Percentiles rank a stretch among this genome's conserved stretches.
Conservation (phyloP, 2,329 filamentous ascomycete species). For the Penicillium sp. region DNA sequence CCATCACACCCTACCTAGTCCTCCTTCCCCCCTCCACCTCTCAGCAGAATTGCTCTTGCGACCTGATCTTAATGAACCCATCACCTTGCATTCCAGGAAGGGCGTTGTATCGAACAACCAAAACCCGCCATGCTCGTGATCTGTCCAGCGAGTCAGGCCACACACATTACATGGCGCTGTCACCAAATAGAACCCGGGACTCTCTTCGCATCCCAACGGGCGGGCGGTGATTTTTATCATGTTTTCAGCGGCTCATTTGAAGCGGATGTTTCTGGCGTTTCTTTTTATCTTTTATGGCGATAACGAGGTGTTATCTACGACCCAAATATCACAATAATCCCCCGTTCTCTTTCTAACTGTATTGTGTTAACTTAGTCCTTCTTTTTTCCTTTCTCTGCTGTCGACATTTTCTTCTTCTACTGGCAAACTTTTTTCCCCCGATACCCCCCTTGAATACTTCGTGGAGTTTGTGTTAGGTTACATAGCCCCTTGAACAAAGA, state of each 20-base stretch:
- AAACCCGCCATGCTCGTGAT: constrained; percentile 11
- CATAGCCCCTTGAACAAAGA: background rate
- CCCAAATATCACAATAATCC: constrained; percentile 12
- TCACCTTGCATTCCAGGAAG: constrained; percentile 14
- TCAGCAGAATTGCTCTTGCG: constrained; percentile 4
- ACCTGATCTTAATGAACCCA: constrained; percentile 19
- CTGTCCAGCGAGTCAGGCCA: constrained; percentile 10
- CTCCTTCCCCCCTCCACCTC: background rate
- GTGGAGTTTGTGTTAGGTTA: background rate
- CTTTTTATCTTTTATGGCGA: constrained; percentile 10
- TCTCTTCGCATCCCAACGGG: constrained; percentile 20
- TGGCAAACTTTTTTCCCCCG: background rate
- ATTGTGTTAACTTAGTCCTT: background rate
- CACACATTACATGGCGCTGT: constrained; percentile 13
- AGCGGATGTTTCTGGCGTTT: constrained; percentile 22
- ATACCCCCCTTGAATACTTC: background rate
- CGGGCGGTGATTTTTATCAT: constrained; percentile 19
- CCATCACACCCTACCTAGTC: background rate
- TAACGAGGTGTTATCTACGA: constrained; percentile 13
- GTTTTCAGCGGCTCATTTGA: constrained; percentile 24
- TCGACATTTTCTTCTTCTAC: background rate
- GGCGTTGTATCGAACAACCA: constrained; percentile 9
- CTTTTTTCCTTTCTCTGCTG: no score
- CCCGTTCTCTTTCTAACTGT: background rate
- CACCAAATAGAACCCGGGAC: constrained; percentile 11